Conservation (phyloP, 2,329 filamentous ascomycete species). For the Clonostachys chloroleuca region DNA sequence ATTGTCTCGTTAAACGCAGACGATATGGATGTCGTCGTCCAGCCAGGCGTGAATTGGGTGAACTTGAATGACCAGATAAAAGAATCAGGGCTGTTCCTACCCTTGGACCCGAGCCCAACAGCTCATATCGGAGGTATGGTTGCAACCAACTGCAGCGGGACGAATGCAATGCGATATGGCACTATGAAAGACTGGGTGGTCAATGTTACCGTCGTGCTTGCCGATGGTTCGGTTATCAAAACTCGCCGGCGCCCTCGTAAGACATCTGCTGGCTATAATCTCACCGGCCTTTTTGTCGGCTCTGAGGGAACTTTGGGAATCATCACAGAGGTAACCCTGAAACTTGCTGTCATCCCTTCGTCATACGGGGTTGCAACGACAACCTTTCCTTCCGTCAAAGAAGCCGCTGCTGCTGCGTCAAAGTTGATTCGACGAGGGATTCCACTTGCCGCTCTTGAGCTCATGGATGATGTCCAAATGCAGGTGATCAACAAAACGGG, state of each 20-base stretch:
- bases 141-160: conserved; percentile 60
- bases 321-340: conserved; percentile 73
- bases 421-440: conserved; percentile 68
- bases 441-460: conserved; percentile 73
- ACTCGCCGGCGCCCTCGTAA: conserved; percentile 73
- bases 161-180: conserved; percentile 79
- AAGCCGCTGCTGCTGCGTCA: conserved; percentile 67
- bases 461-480: conserved; percentile 79
- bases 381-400: conserved; percentile 38
- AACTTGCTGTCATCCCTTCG: conserved; percentile 68
- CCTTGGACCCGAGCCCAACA: conserved; percentile 77
- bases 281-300: conserved; percentile 74
- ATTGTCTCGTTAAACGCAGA: conserved; percentile 65
- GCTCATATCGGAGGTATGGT: conserved; percentile 83
- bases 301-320: conserved; percentile 81
- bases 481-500: conserved; percentile 47
- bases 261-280: conserved; percentile 73
- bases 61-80: conserved; percentile 63
- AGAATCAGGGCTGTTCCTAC: conserved; percentile 65
- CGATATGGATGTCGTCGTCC: conserved; percentile 63
- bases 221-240: conserved; percentile 76
- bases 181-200: conserved; percentile 89
- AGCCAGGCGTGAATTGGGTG: conserved; percentile 77
- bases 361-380: conserved; percentile 66
- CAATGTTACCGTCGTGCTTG: conserved; percentile 74